Base-by-base conservation (phyloP, 2,329 filamentous ascomycete genomes). In the Trichoderma citrinoviride region DNA sequence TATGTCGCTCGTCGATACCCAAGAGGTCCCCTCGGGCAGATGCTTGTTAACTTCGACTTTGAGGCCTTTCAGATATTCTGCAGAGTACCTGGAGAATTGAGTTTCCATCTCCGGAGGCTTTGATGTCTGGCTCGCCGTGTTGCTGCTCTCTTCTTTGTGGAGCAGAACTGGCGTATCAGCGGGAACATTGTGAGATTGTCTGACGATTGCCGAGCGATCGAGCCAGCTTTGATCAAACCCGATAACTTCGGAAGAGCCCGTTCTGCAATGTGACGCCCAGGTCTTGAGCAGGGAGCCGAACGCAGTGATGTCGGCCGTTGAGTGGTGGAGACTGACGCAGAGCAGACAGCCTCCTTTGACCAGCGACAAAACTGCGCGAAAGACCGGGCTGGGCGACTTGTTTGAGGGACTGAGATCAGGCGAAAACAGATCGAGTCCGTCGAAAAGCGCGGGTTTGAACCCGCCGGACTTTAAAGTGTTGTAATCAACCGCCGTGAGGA, bases 1-100 rank as follows among this genome's bases (percentile, higher is more conserved):
- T 14, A 64, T 43, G 14, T 64, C 61, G n/a, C 52, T 54, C 3
- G 61, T 64, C 19, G 61, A 64, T 7, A 64, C 33, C 61, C 61
- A 64, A 23, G 61, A 14, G 7, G 21, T 50, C 8, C 52, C 52
- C 17, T 29, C 17, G 3, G 61, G 61, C 12, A 64, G 37, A 27
- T 64, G 52, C 1, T 50, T 50, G 25, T 14, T 49, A 2, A 56
- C 52, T 49, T 64, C 33, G 7, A n/a, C 15, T 15, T 64, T 64
- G 3, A 64, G n/a, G 14, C 43, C 2, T 27, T 57, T 47, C 5
- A 64, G 25, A 33, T 19, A 56, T 17, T 49, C 33, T 29, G 29
- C 61, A 49, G 52, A 56, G 37, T 49, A 64, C 33, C n/a, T 64
- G 5, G 57, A 56, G 7, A 41, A 29, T 1, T 37, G 19, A 3